A percentile compares a stretch with the other conserved stretches of the same genome.
These are phyloP conservation scores for Phanerochaete sordida DNA, from an alignment of 768 basidiomycete species.

Conservation along the genomic window DNA sequence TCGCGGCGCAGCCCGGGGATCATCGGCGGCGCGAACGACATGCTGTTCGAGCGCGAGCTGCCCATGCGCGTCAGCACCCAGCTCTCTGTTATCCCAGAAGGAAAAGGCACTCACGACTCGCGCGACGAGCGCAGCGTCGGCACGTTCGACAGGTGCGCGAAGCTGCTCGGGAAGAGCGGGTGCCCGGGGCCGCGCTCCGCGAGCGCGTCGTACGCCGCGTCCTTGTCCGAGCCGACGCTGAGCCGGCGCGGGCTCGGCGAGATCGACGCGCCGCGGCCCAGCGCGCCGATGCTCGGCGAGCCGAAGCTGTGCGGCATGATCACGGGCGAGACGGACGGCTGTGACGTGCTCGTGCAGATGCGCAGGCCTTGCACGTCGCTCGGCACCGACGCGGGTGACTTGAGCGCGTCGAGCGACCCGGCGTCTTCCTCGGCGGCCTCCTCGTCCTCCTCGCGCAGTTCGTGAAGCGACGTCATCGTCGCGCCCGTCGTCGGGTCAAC, in stretches of 20 bases:
- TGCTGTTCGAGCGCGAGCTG: slow-evolving; percentile 24
- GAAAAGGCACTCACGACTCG: background rate
- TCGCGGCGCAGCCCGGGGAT: slow-evolving; percentile 18
- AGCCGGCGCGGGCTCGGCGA: slow-evolving; percentile 6
- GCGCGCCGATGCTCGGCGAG: slow-evolving; percentile 10
- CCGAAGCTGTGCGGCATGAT: slow-evolving; percentile 10
- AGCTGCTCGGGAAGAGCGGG: slow-evolving; percentile 81
- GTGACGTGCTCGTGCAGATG: slow-evolving; percentile 19
- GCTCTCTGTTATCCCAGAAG: background rate
- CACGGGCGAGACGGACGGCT: slow-evolving; percentile 11
- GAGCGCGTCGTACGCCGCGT: slow-evolving; percentile 42
- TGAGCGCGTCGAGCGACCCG: slow-evolving; percentile 8
- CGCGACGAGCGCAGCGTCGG: slow-evolving; percentile 63
- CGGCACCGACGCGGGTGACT: slow-evolving; percentile 14
- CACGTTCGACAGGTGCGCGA: slow-evolving; percentile 59
- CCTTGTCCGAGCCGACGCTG: slow-evolving; percentile 6
- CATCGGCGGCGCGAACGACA: slow-evolving; percentile 17
- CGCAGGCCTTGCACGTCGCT: slow-evolving; percentile 27
- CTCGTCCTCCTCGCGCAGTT: slow-evolving; percentile 26
- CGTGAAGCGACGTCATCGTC: slow-evolving; percentile 18
- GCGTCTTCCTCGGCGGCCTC: slow-evolving; percentile 18
- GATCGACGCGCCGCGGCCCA: slow-evolving; percentile 15
- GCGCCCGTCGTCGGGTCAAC: slow-evolving; percentile 14
- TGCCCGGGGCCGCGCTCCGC: slow-evolving; percentile 68
- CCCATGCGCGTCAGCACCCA: slow-evolving; percentile 13